Conservation (phyloP, 1,284 basidiomycete genomes). For the Trichosporon sp. region DNA sequence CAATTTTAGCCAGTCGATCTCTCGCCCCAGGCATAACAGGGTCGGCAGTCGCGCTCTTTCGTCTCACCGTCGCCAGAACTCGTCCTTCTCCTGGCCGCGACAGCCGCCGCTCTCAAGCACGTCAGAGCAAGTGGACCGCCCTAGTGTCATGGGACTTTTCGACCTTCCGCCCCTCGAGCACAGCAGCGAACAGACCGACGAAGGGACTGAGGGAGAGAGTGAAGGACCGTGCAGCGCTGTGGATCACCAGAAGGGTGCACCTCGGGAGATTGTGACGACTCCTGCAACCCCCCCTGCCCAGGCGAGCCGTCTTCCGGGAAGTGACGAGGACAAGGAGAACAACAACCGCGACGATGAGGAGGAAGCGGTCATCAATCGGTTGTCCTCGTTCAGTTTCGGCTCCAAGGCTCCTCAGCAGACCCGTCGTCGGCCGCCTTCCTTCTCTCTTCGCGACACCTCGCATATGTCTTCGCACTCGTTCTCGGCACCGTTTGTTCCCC, state of each 20-base stretch:
- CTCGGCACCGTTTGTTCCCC: background rate
- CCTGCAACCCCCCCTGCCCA: conserved; percentile 33
- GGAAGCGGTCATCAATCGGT: conserved; percentile 19
- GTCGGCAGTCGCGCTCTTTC: conserved; percentile 6
- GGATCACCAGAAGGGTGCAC: conserved; percentile 7
- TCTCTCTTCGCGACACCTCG: conserved; percentile 14
- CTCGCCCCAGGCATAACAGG: conserved; percentile 9
- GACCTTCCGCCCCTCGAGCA: conserved; percentile 13
- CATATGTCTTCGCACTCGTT: conserved; percentile 4
- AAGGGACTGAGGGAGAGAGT: conserved; percentile 5
- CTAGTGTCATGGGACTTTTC: conserved; percentile 13
- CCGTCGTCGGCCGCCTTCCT: conserved; percentile 16
- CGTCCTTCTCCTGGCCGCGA: conserved; percentile 18
- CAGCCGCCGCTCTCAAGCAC: conserved; percentile 1
- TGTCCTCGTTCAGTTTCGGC: conserved; percentile 41
- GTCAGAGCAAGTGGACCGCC: conserved; percentile 1
- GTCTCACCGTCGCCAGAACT: conserved; percentile 17
- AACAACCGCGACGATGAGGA: conserved; percentile 18
- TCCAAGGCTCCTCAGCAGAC: conserved; percentile 25
- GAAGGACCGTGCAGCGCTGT: background rate
- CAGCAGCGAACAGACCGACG: conserved; percentile 4
- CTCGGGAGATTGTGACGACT: conserved; percentile 33
- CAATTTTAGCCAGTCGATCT: background rate
- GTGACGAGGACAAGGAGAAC: conserved; percentile 12
- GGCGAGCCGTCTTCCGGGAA: background rate